Evolutionary conservation across 768 basidiomycete genomes (phyloP).

Genomic region (Suillus hirtellus): DNA sequence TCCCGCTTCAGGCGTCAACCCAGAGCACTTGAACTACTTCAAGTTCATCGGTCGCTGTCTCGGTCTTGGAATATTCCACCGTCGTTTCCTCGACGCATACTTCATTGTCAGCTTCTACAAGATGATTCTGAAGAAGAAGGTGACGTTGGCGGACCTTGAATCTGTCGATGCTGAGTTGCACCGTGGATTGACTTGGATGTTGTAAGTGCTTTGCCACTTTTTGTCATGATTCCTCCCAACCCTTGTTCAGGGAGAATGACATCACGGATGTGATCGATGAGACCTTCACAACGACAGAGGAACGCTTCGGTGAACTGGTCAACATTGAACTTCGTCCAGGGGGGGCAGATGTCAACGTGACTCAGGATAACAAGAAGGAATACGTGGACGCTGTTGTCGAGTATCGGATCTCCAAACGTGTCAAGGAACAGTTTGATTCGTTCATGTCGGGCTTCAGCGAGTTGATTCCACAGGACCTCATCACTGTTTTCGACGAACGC

Average conservation of each 20-base stretch:
- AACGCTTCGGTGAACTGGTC: constrained; percentile 97
- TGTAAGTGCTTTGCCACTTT: constrained; percentile 53
- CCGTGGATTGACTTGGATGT: constrained; percentile 97
- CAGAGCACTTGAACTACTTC: constrained; percentile 99
- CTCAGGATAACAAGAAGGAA: constrained; percentile 98
- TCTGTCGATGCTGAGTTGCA: constrained; percentile 95
- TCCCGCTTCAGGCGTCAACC: constrained; percentile 96
- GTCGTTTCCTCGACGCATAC: constrained; percentile 98
- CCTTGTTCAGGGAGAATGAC: constrained; percentile 80
- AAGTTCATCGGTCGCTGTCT: constrained; percentile 98
- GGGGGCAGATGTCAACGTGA: constrained; percentile 84
- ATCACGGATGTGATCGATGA: constrained; percentile 98
- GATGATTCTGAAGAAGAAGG: constrained; percentile 99
- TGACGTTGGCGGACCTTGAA: constrained; percentile 90
- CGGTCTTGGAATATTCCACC: constrained; percentile 97
- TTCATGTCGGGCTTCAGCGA: constrained; percentile 99
- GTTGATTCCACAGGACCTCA: constrained; percentile 94
- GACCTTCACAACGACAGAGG: constrained; percentile 95
- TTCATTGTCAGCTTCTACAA: constrained; percentile 99
- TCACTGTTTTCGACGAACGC: constrained; percentile 98
- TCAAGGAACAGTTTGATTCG: constrained; percentile 98
- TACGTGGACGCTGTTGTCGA: constrained; percentile 94
- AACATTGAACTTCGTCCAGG: constrained; percentile 93
- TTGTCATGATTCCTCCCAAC: constrained; percentile 15
- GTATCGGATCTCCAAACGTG: constrained; percentile 95